phyloP scores from a whole-genome alignment of 78 protist genomes.

The Trichosphaerium sp. region DNA sequence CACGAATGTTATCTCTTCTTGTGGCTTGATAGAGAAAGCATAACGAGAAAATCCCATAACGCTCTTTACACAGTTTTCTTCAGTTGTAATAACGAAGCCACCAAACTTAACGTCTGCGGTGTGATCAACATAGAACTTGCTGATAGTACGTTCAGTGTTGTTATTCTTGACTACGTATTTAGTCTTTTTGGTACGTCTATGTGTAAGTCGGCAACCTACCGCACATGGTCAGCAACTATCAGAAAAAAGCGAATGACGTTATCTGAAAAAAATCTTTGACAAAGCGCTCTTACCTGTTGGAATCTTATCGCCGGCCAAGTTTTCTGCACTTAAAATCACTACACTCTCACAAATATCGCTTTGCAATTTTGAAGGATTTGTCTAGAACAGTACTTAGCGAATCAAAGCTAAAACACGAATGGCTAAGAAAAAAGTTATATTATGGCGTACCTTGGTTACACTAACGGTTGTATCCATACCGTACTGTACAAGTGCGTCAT shows the following conservation, averaged over 20 bases:
- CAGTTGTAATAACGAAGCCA: neutral
- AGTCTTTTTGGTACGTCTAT: neutral
- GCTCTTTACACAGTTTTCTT: neutral
- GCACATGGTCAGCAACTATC: no score
- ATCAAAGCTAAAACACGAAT: no score
- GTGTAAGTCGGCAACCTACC: neutral
- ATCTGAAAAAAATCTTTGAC: no score
- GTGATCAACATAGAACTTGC: neutral
- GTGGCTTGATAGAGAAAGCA: neutral
- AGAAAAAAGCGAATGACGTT: no score
- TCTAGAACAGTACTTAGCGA: no score
- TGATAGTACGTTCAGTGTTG: neutral
- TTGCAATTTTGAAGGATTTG: no score
- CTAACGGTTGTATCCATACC: neutral
- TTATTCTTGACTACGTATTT: neutral
- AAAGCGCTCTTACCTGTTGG: no score
- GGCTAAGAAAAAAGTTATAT: no score
- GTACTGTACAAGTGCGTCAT: neutral
- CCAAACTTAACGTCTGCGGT: neutral
- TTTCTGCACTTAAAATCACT: no score
- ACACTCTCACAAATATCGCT: no score
- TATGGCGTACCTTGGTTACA: no score
- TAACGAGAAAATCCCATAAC: neutral
- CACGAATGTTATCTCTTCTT: neutral
- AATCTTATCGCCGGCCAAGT: no score